Evolutionary conservation across 345 rosid species (phyloP).

Genomic region (Dipteronia dyeriana): DNA sequence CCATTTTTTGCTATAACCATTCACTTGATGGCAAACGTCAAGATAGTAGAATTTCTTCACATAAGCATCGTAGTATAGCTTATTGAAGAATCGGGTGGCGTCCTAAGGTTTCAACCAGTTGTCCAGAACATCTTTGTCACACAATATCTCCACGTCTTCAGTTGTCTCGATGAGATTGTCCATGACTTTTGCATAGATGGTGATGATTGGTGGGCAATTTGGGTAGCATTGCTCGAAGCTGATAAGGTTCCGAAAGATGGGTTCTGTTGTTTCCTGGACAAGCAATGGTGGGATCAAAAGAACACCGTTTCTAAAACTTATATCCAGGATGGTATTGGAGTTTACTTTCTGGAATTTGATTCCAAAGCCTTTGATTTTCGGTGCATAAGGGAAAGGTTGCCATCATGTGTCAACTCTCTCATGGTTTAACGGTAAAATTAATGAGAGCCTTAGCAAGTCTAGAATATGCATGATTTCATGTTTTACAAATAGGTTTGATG

Average conservation of each 20-base stretch:
- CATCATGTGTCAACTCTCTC: neutral
- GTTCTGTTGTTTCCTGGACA: conserved; percentile 20
- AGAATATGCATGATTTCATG: conserved; percentile 23
- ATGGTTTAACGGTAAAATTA: conserved; percentile 6
- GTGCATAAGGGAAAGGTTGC: conserved; percentile 16
- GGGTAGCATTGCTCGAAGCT: conserved; percentile 30
- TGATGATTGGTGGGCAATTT: conserved; percentile 8
- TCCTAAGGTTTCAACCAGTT: conserved; percentile 26
- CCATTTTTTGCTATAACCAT: neutral
- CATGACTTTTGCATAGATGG: conserved; percentile 27
- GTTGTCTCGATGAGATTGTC: conserved; percentile 27
- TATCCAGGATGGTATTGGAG: conserved; percentile 16
- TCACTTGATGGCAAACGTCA: conserved; percentile 7
- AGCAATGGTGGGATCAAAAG: conserved; percentile 19
- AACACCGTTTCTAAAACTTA: conserved; percentile 9
- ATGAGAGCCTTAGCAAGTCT: conserved; percentile 11
- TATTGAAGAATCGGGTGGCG: conserved; percentile 18
- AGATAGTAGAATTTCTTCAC: conserved; percentile 16
- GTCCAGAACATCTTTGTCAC: neutral
- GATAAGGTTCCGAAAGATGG: conserved; percentile 29
- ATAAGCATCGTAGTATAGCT: conserved; percentile 24
- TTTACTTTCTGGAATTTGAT: neutral
- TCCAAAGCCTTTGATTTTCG: conserved; percentile 18
- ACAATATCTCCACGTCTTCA: conserved; percentile 21
- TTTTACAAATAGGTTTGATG: neutral